A percentile compares a stretch with the other conserved stretches of the same genome.
phyloP scores from a whole-genome alignment of 2,329 filamentous ascomycete species.

The Fusarium domesticum region DNA sequence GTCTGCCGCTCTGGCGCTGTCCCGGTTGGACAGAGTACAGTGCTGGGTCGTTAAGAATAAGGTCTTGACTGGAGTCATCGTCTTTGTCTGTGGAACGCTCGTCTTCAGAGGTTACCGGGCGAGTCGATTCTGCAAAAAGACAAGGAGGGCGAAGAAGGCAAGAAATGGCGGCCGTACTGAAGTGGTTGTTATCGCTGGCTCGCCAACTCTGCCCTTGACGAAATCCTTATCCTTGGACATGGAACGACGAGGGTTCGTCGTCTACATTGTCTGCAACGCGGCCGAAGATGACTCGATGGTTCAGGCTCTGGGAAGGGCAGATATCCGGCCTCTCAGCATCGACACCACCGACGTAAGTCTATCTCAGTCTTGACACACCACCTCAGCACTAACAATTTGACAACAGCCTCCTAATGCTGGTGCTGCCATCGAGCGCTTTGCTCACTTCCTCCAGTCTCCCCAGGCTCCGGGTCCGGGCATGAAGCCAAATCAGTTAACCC shows the following conservation, averaged over 20 bases:
- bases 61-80: slow-evolving; percentile 66
- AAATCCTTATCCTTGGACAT: slow-evolving; percentile 81
- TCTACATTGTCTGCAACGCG: slow-evolving; percentile 85
- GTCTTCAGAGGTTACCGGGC: slow-evolving; percentile 51
- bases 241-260: slow-evolving; percentile 87
- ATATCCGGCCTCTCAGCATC: slow-evolving; percentile 77
- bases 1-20: slow-evolving; percentile 32
- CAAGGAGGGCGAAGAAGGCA: slow-evolving; percentile 72
- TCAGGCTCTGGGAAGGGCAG: slow-evolving; percentile 70
- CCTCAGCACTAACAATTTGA: slow-evolving; percentile 6
- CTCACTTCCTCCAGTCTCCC: slow-evolving; percentile 66
- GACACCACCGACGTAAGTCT: slow-evolving; percentile 73
- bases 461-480: slow-evolving; percentile 75
- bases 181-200: slow-evolving; percentile 85
- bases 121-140: slow-evolving; percentile 59
- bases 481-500: slow-evolving; percentile 69
- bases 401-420: slow-evolving; percentile 65
- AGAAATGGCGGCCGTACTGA: slow-evolving; percentile 82
- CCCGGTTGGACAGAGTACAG: slow-evolving; percentile 53
- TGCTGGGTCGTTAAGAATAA: slow-evolving; percentile 73
- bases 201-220: slow-evolving; percentile 77
- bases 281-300: slow-evolving; percentile 80
- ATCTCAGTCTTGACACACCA: not conserved
- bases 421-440: slow-evolving; percentile 69
- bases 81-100: slow-evolving; percentile 68